Evolutionary conservation across 208 protist species (phyloP), one percentile per base, ranked within the genome.

Genomic region (Plasmodiophora brassicae): DNA sequence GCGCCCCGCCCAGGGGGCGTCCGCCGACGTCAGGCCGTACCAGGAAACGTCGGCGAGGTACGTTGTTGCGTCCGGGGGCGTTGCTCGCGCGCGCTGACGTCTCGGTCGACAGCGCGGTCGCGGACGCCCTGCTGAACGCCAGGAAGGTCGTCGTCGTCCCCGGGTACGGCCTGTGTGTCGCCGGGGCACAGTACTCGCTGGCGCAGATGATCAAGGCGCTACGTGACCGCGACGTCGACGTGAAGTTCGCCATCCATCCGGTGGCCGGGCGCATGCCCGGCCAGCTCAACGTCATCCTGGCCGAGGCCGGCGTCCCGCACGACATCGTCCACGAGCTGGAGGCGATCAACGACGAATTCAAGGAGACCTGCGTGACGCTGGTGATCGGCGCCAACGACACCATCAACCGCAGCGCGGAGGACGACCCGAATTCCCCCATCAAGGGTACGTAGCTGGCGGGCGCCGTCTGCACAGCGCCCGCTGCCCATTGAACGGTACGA

Each of bases 311-410:
- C 60, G 92, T 97, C 25, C 96, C 96, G 1, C 98, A 98, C 84
- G 95, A 97, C 71, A 95, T 97, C 32, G 95, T 98, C 1, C 72
- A 93, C 44, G 95, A 97, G 85, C 97, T 97, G 96, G 96, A n/a
- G n/a, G n/a, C n/a, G n/a, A n/a, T n/a, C n/a, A 97, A 92, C 85
- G 84, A 92, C 1, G 90, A 95, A 38, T 90, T 96, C 5, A 46
- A 50, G 8, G 45, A 93, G 0, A 91, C 91, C n/a, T 95, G 97
- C 89, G 46, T 97, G 35, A 88, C 78, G 0, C 86, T 97, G 10
- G 95, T 96, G 0, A 94, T 97, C 90, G 95, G 96, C 50, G 96
- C 96, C 36, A 97, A 96, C 89, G 96, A 97, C 91, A 97, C 94
- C 22, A 89, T 97, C 46, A 97, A 97, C 89, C 91, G 91, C 1